A percentile compares a stretch with the other conserved stretches of the same genome.
These are phyloP conservation scores for Mycena albidolilacea DNA, from an alignment of 768 basidiomycete genomes.

Conservation along the genomic window DNA sequence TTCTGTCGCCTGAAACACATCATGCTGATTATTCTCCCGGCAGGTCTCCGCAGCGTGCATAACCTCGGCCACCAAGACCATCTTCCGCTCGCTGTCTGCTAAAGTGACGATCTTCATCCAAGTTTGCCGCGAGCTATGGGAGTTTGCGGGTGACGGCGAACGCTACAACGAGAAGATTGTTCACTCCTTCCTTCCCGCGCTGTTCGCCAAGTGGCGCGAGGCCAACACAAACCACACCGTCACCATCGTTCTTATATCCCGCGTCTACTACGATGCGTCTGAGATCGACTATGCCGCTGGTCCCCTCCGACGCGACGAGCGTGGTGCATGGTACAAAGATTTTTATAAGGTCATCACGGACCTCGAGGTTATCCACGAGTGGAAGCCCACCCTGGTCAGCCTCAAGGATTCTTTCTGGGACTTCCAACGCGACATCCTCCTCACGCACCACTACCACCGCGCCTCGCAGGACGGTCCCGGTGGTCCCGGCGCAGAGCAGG, in stretches of 20 bases:
- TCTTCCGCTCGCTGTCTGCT: slow-evolving; percentile 93
- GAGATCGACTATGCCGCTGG: slow-evolving; percentile 89
- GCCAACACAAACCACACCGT: slow-evolving; percentile 93
- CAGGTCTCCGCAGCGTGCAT: slow-evolving; percentile 86
- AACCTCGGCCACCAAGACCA: slow-evolving; percentile 86
- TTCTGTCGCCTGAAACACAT: not conserved
- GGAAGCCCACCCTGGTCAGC: slow-evolving; percentile 88
- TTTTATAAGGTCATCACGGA: slow-evolving; percentile 97
- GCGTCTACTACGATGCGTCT: slow-evolving; percentile 88
- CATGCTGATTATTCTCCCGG: slow-evolving; percentile 15
- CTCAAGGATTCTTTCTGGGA: slow-evolving; percentile 93
- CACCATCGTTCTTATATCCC: slow-evolving; percentile 94
- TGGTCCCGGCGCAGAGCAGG: slow-evolving; percentile 64
- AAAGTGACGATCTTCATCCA: slow-evolving; percentile 96
- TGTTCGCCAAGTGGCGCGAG: slow-evolving; percentile 89
- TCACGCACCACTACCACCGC: slow-evolving; percentile 91
- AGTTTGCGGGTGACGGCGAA: slow-evolving; percentile 97
- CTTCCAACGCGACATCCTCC: slow-evolving; percentile 91
- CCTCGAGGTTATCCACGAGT: slow-evolving; percentile 88
- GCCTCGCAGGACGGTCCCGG: slow-evolving; percentile 65
- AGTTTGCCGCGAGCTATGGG: slow-evolving; percentile 96
- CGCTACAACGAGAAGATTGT: slow-evolving; percentile 98
- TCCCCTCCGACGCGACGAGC: slow-evolving; percentile 81
- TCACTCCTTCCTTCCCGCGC: slow-evolving; percentile 93
- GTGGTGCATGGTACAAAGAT: slow-evolving; percentile 91